Evolutionary conservation across 768 basidiomycete genomes (phyloP).

Genomic region (Rhodotorula sphaerocarpa): DNA sequence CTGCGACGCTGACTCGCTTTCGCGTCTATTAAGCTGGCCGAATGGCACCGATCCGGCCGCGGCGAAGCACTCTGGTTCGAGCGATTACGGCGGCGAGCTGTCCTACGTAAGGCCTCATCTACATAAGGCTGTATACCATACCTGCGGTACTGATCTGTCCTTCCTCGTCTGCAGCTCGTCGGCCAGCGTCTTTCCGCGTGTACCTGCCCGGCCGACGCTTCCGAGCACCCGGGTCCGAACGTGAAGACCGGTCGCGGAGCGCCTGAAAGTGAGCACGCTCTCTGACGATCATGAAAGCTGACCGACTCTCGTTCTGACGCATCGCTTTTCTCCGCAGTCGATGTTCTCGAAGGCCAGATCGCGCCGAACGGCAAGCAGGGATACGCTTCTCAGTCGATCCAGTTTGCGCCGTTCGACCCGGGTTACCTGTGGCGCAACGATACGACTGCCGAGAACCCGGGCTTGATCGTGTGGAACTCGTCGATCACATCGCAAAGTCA

Average conservation of each 20-base stretch:
- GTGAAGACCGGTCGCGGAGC: conserved; percentile 58
- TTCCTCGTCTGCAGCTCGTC: conserved; percentile 58
- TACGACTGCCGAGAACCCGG: conserved; percentile 43
- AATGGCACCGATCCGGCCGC: conserved; percentile 55
- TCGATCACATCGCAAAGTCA: conserved; percentile 28
- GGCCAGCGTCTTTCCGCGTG: conserved; percentile 81
- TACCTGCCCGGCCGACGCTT: conserved; percentile 69
- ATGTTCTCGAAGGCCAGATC: conserved; percentile 71
- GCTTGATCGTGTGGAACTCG: conserved; percentile 53
- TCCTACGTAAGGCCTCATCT: conserved; percentile 27
- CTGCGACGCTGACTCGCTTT: not conserved
- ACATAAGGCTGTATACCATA: too few relatives aligned
- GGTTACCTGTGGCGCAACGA: conserved; percentile 57
- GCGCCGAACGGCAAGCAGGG: conserved; percentile 49
- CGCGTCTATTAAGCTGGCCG: conserved; percentile 44
- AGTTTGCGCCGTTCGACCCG: conserved; percentile 51
- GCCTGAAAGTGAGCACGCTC: conserved; percentile 56
- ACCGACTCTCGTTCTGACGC: not conserved
- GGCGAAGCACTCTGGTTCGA: conserved; percentile 43
- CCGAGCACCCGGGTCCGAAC: conserved; percentile 60
- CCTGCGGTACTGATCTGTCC: conserved; percentile 43
- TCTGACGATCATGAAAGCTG: too few relatives aligned
- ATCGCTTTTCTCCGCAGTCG: conserved; percentile 7
- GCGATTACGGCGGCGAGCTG: conserved; percentile 45
- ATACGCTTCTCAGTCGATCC: conserved; percentile 69